Evolutionary conservation across 2,329 filamentous ascomycete species (phyloP), one percentile per base, ranked within the genome.

Genomic region (Alternaria ethzedia): DNA sequence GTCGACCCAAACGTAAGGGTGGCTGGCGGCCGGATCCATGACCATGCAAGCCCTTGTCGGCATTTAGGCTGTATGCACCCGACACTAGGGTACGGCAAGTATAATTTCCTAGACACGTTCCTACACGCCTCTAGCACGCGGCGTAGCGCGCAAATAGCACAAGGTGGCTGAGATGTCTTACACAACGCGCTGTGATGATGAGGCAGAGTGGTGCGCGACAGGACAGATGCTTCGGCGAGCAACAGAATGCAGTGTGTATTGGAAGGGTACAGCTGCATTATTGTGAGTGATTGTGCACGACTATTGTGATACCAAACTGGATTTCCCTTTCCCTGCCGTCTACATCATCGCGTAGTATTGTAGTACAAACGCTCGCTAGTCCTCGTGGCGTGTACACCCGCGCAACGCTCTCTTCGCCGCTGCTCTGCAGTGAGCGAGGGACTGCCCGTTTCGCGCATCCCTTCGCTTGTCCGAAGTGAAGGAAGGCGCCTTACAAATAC

Each of bases 1-100:
- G 56, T 59, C 60, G 26, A 50, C 44, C 47, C 43, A 59, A 36
- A 26, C 21, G 13, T 59, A 20, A 59, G 49, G 23, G 43, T 51
- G 20, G 26, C 28, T 36, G 11, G 41, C 21, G 32, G 36, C 45
- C 36, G 36, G 36, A 17, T 41, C 17, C 26, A 51, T 57, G 26
- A 36, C 30, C 44, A 13, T 41, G 3, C 13, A 47, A 10, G 46
- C n/a, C n/a, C 46, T 17, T 61, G 59, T 32, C 21, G 32, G 30
- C 46, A 52, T 36, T 30, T 52, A 58, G 46, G 32, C 46, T 52
- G 21, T 45, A 11, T 20, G 26, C 23, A 43, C 44, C 36, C 47
- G n/a, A 43, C 26, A 54, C 36, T 21, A 20, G 36, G 30, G 25
- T 59, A 30, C 57, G 36, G 52, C 47, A 51, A 32, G 47, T 46